Evolutionary conservation across 495 filamentous ascomycete genomes (phyloP), one percentile per base, ranked within the genome.

Genomic region (Lasiosphaeria ovina): DNA sequence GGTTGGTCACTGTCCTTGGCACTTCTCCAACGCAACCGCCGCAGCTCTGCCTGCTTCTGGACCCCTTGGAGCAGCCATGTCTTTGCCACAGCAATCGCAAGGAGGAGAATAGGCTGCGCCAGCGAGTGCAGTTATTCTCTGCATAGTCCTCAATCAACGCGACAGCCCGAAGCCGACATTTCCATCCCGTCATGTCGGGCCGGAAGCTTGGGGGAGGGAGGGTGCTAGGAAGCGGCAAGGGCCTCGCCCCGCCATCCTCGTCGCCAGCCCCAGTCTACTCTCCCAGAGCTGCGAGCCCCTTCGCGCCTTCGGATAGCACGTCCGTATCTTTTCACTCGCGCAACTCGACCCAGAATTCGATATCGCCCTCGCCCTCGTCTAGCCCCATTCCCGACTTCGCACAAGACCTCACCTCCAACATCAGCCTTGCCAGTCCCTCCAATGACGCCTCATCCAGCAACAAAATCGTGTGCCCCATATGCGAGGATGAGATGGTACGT

Each of bases 391-490:
- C 75, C 51, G 73, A 76, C 55, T 72, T 75, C 53, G 49, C 68
- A 24, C 79, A 79, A 60, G 77, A 80, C 60, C 69, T 80, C 17
- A 70, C 75, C 10, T 77, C 77, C 60, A 78, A 78, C 64, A 69
- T 81, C 63, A 81, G 70, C 58, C 64, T 79, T 36, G 79, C 76
- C 48, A 75, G 77, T 0, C 69, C 79, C 0, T 77, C 79, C 54
- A 73, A 71, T 51, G 69, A 71, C 44, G 65, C 66, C 34, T 64
- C 74, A n/a, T 53, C 69, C 10, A 71, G 72, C 73, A 62, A 81
- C 58, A 65, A 83, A 76, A 83, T 98, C 50, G 84, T 90, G 33
- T 98, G 94, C 72, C 94, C 94, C 48, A 98, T 98, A 60, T 98
- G 94, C 74, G 89, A 87, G 66, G 94, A 98, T 74, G 92, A 97